A percentile compares a stretch with the other conserved stretches of the same genome.
phyloP scores from a whole-genome alignment of 2,329 filamentous ascomycete genomes.

The Microcyclospora tardicrescens region DNA sequence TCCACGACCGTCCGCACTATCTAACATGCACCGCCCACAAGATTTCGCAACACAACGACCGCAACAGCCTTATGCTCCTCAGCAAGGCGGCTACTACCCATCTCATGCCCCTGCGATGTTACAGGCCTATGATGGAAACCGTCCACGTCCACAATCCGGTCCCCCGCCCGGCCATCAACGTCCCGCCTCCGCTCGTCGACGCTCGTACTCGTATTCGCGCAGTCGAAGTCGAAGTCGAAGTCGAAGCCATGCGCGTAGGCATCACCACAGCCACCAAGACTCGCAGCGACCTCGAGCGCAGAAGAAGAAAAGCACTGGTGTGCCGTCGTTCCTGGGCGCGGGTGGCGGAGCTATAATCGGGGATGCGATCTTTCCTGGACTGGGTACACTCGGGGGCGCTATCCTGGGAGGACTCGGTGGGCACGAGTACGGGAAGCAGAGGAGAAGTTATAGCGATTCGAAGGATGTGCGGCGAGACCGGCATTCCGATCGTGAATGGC shows the following conservation, averaged over 20 bases:
- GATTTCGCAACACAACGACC: constrained; percentile 3
- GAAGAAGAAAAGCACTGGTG: constrained; percentile 13
- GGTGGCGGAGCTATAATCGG: constrained; percentile 32
- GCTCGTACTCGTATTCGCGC: constrained; percentile 3
- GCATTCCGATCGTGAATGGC: not conserved
- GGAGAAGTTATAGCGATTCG: constrained; percentile 12
- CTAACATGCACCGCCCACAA: constrained; percentile 8
- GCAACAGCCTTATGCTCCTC: constrained; percentile 2
- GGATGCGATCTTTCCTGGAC: constrained; percentile 32
- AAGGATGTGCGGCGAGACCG: not conserved
- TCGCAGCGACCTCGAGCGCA: constrained; percentile 4
- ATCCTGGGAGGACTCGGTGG: constrained; percentile 31
- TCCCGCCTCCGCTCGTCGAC: not conserved
- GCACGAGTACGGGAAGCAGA: constrained; percentile 27
- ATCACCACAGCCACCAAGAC: constrained; percentile 10
- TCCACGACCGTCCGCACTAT: constrained; percentile 7
- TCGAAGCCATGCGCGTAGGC: constrained; percentile 8
- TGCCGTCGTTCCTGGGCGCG: constrained; percentile 31
- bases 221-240: constrained; percentile 11
- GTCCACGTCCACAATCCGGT: not conserved
- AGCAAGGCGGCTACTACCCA: constrained; percentile 1
- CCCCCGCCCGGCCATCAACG: not conserved
- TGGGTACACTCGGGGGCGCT: constrained; percentile 27
- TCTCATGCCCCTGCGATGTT: not conserved
- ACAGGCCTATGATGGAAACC: not conserved